A percentile compares a stretch with the other conserved stretches of the same genome.
Evolutionary conservation across 2,329 filamentous ascomycete genomes (phyloP).

Genomic region (Teratosphaeria epicoccoides): DNA sequence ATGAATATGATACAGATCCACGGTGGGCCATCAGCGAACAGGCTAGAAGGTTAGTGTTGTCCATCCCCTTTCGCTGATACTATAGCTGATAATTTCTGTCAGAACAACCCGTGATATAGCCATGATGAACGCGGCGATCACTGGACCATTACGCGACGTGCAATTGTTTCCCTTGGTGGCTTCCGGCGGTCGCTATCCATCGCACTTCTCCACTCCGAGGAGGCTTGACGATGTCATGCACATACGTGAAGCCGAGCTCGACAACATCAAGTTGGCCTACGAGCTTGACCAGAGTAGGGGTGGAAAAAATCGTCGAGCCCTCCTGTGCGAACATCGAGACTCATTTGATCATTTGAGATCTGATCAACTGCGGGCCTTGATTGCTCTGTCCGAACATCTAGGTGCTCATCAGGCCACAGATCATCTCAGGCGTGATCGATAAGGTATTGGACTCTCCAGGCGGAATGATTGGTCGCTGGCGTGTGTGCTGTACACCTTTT

Average conservation of each 20-base stretch:
- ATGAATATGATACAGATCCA: slow-evolving; percentile 1
- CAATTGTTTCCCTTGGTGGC: slow-evolving; percentile 27
- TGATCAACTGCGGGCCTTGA: slow-evolving; percentile 6
- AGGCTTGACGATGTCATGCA: slow-evolving; percentile 17
- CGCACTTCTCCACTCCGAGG: slow-evolving; percentile 18
- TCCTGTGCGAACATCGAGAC: slow-evolving; percentile 2
- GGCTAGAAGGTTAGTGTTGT: slow-evolving; percentile 6
- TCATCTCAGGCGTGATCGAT: slow-evolving; percentile 3
- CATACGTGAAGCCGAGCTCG: slow-evolving; percentile 19
- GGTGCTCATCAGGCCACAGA: slow-evolving; percentile 12
- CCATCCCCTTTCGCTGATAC: not conserved
- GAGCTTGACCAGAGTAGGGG: slow-evolving; percentile 4
- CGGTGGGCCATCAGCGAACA: slow-evolving; percentile 4
- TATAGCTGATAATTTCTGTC: not conserved
- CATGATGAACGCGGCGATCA: slow-evolving; percentile 22
- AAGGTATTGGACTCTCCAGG: not conserved
- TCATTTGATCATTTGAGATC: not conserved
- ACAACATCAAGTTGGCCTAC: slow-evolving; percentile 24
- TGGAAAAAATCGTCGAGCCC: slow-evolving; percentile 4
- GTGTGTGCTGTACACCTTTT: not conserved
- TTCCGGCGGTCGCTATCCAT: slow-evolving; percentile 22
- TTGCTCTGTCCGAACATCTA: slow-evolving; percentile 13
- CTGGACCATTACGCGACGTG: slow-evolving; percentile 11
- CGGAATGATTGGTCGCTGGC: not conserved
- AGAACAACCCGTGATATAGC: slow-evolving; percentile 16